Percentiles rank a stretch among this genome's conserved stretches.
phyloP scores from a whole-genome alignment of 352 stramenopile genomes.

The Pythium folliculosum region DNA sequence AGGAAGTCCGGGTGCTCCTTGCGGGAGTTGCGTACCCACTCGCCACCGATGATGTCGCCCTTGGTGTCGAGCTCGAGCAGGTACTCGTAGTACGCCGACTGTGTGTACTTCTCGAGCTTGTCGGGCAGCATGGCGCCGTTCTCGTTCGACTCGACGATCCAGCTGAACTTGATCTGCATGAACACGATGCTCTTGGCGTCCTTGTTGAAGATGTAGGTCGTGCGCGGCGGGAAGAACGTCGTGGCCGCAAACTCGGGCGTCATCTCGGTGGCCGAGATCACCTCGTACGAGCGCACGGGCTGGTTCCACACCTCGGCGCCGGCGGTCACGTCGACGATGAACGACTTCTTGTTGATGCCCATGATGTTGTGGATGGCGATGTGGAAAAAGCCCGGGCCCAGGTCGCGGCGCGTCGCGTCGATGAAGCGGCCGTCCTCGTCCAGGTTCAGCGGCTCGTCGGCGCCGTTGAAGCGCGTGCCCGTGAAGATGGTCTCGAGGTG shows the following conservation, averaged over 20 bases:
- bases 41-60: slow-evolving; percentile 23
- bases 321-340: slow-evolving; percentile 44
- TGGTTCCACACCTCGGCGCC: slow-evolving; percentile 63
- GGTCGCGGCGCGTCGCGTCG: slow-evolving; percentile 38
- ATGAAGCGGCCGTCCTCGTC: slow-evolving; percentile 27
- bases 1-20: slow-evolving; percentile 21
- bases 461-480: slow-evolving; percentile 22
- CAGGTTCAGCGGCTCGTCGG: neutral
- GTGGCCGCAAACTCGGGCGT: slow-evolving; percentile 11
- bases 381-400: slow-evolving; percentile 47
- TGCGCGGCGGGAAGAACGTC: slow-evolving; percentile 21
- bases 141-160: slow-evolving; percentile 17
- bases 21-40: slow-evolving; percentile 16
- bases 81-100: slow-evolving; percentile 17
- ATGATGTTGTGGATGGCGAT: slow-evolving; percentile 42
- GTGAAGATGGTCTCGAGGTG: slow-evolving; percentile 18
- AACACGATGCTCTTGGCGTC: slow-evolving; percentile 22
- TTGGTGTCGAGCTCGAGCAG: slow-evolving; percentile 21
- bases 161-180: slow-evolving; percentile 19
- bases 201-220: slow-evolving; percentile 18
- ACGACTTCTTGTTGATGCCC: slow-evolving; percentile 35
- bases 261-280: slow-evolving; percentile 4
- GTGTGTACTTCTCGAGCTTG: neutral
- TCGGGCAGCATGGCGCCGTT: slow-evolving; percentile 16
- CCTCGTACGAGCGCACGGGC: slow-evolving; percentile 44